Conservation (phyloP, 768 basidiomycete genomes). For the Agrocybe pediades region DNA sequence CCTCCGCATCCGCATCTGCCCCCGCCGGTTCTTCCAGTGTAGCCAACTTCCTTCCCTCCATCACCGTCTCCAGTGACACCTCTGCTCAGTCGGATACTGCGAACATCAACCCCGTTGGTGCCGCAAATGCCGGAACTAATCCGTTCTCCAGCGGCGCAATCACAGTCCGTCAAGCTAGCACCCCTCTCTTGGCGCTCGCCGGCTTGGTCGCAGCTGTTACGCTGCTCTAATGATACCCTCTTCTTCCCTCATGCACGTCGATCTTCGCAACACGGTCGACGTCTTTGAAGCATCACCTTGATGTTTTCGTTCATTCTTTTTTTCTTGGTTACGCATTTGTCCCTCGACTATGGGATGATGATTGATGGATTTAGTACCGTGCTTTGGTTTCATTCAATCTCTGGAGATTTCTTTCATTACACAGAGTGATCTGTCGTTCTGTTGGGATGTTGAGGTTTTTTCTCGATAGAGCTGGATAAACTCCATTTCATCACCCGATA, state of each 20-base stretch:
- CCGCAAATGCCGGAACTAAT: slow-evolving; percentile 45
- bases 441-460: slow-evolving; percentile 23
- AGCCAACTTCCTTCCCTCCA: neutral
- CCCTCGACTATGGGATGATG: slow-evolving; percentile 10
- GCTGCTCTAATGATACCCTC: slow-evolving; percentile 37
- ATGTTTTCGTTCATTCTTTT: slow-evolving; percentile 12
- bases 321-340: slow-evolving; percentile 2
- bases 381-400: slow-evolving; percentile 16
- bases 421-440: slow-evolving; percentile 18
- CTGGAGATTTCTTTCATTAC: slow-evolving; percentile 23
- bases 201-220: slow-evolving; percentile 40
- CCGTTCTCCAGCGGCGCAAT: slow-evolving; percentile 33
- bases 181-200: slow-evolving; percentile 42
- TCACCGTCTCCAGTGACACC: slow-evolving; percentile 1
- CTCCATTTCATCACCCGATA: slow-evolving; percentile 13
- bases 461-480: slow-evolving; percentile 27
- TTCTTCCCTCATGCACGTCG: slow-evolving; percentile 15
- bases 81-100: neutral
- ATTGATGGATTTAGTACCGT: slow-evolving; percentile 16
- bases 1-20: slow-evolving; percentile 4
- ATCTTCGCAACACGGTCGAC: slow-evolving; percentile 6
- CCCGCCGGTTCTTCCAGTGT: slow-evolving; percentile 14
- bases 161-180: slow-evolving; percentile 37
- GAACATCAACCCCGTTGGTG: slow-evolving; percentile 35
- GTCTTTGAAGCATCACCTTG: slow-evolving; percentile 1